A percentile compares a stretch with the other conserved stretches of the same genome.
These are phyloP conservation scores for Gliomastix tumulicola DNA, from an alignment of 2,329 filamentous ascomycete genomes.

Conservation along the genomic window DNA sequence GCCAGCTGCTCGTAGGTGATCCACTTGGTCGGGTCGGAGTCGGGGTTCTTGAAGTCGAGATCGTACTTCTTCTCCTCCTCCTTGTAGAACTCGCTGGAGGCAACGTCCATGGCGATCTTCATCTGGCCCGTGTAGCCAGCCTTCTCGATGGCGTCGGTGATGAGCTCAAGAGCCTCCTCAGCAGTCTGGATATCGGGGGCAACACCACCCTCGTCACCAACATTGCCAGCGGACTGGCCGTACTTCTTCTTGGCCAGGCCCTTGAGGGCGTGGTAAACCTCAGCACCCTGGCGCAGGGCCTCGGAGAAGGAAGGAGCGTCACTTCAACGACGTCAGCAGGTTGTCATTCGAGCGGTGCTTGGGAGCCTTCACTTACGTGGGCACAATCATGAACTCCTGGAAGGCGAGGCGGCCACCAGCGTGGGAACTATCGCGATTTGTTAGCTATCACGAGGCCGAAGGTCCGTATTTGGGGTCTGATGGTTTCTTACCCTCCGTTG, in stretches of 20 bases:
- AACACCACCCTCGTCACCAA: slow-evolving; percentile 99
- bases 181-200: slow-evolving; percentile 97
- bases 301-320: slow-evolving; percentile 87
- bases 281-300: slow-evolving; percentile 90
- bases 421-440: slow-evolving; percentile 62
- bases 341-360: no score
- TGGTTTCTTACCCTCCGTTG: slow-evolving; percentile 64
- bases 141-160: slow-evolving; percentile 88
- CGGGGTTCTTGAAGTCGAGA: slow-evolving; percentile 99
- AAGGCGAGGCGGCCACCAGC: slow-evolving; percentile 92
- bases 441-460: no score
- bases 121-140: slow-evolving; percentile 94
- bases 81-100: slow-evolving; percentile 99
- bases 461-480: no score
- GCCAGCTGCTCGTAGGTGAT: slow-evolving; percentile 97
- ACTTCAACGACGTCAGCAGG: slow-evolving; percentile 28
- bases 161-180: slow-evolving; percentile 94
- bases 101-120: slow-evolving; percentile 98
- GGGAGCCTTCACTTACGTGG: slow-evolving; percentile 51
- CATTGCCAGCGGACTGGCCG: slow-evolving; percentile 96
- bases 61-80: slow-evolving; percentile 97
- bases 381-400: slow-evolving; percentile 96
- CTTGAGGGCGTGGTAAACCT: slow-evolving; percentile 99
- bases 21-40: slow-evolving; percentile 95
- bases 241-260: slow-evolving; percentile 97